phyloP scores from a whole-genome alignment of 306 rosid genomes.

The Boehmeria nivea region DNA sequence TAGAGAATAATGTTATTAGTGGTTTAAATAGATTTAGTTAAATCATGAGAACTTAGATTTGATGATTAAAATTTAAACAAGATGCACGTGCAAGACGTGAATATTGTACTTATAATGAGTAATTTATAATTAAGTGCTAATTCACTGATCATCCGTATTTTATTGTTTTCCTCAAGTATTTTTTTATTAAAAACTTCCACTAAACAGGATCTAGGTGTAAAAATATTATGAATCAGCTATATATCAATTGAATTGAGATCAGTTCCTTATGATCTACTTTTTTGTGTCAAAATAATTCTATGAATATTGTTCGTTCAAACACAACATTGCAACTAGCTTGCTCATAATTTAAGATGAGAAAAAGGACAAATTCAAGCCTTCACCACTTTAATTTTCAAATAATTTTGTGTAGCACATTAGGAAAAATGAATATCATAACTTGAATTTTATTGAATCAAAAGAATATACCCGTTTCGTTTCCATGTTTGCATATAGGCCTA shows the following conservation, averaged over 20 bases:
- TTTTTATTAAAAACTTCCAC: too few relatives aligned
- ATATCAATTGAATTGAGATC: not conserved
- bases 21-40: not conserved
- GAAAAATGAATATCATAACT: too few relatives aligned
- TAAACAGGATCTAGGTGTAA: too few relatives aligned
- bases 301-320: not conserved
- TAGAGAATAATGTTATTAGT: too few relatives aligned
- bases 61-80: not conserved
- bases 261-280: not conserved
- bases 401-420: not conserved
- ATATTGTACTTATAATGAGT: not conserved
- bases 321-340: too few relatives aligned
- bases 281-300: constrained; percentile 5
- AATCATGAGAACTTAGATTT: too few relatives aligned
- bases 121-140: not conserved
- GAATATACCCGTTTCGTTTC: too few relatives aligned
- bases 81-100: constrained; percentile 8
- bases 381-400: not conserved
- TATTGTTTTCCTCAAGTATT: too few relatives aligned
- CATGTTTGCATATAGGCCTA: too few relatives aligned
- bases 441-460: too few relatives aligned
- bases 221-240: too few relatives aligned
- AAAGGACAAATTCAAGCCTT: not conserved
- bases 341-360: not conserved
- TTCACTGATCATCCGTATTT: too few relatives aligned